Conservation (phyloP, 495 filamentous ascomycete genomes). For the Penicillium arizonense region DNA sequence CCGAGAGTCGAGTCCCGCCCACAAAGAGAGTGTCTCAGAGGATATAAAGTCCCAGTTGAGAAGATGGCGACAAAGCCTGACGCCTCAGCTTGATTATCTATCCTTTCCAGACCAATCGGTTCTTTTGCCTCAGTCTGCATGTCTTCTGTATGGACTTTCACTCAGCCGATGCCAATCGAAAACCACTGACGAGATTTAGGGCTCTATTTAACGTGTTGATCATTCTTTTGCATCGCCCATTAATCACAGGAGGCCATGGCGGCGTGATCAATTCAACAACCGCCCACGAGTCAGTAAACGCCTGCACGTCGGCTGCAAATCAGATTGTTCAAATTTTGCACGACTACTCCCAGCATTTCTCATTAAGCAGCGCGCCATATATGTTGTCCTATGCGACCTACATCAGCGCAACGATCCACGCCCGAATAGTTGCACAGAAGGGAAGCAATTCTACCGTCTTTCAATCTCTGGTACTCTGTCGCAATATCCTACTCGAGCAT, state of each 20-base stretch:
- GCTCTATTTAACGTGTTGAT: conserved; percentile 30
- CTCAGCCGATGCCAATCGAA: neutral
- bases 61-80: conserved; percentile 23
- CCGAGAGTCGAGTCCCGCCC: conserved; percentile 11
- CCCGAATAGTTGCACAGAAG: conserved; percentile 27
- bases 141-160: conserved; percentile 19
- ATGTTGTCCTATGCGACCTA: conserved; percentile 36
- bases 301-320: conserved; percentile 29
- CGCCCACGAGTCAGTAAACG: conserved; percentile 27
- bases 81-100: conserved; percentile 24
- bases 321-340: conserved; percentile 30
- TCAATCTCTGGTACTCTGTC: conserved; percentile 21
- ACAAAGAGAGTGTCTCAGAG: conserved; percentile 15
- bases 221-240: conserved; percentile 29
- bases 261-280: conserved; percentile 10
- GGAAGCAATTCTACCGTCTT: conserved; percentile 19
- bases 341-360: conserved; percentile 27
- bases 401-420: conserved; percentile 34
- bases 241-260: conserved; percentile 19
- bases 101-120: conserved; percentile 11
- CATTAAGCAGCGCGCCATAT: conserved; percentile 28
- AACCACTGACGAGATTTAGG: conserved; percentile 5
- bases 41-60: conserved; percentile 24
- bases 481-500: conserved; percentile 17
- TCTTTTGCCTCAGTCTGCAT: conserved; percentile 20